Base-by-base conservation (phyloP, 371 early-diverging fungal genomes). In the Mucor indicus region DNA sequence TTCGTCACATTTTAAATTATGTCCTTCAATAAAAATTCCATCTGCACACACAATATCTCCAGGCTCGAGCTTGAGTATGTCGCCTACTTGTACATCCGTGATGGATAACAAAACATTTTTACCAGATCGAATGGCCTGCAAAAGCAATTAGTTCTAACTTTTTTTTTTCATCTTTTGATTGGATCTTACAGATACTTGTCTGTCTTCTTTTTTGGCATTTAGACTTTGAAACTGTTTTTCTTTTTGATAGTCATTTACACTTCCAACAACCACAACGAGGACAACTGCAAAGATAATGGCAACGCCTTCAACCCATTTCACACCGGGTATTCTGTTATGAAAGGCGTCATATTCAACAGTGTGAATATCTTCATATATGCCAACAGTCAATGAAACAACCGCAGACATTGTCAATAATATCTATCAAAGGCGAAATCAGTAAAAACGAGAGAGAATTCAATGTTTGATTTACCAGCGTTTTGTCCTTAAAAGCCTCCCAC, bases 21-120 rank as follows among this genome's bases (percentile, higher is more conserved):
- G 86, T n/a, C 92, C 92, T 32, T 73, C 68, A 31, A 93, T 70
- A 48, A 86, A 81, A 32, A 97, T 70, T 46, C 94, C 93, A 64
- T 98, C 98, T 11, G 87, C 96, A 1, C 87, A 74, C 27, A 96
- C 69, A 40, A 96, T 85, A 58, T 96, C 97, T 24, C 98, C 98
- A 7, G 95, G 90, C 56, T 95, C 93, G 22, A 98, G 67, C 23
- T 82, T 57, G 32, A 96, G 57, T 15, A 98, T 75, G 62, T 97
- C 97, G 20, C 96, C 95, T 11, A 96, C 90, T 60, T 88, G 80
- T 23, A 93, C 55, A 50, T 92, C 87, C 53, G 84, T 79, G 27
- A 94, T 84, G n/a, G 93, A 90, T 33, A 93, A 59, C 23, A 85
- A 71, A 8, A 76, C 64, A 46, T 86, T 83, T 25, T 81, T 69